Conservation (phyloP, 768 basidiomycete species). For the Tephrocybe sp. region DNA sequence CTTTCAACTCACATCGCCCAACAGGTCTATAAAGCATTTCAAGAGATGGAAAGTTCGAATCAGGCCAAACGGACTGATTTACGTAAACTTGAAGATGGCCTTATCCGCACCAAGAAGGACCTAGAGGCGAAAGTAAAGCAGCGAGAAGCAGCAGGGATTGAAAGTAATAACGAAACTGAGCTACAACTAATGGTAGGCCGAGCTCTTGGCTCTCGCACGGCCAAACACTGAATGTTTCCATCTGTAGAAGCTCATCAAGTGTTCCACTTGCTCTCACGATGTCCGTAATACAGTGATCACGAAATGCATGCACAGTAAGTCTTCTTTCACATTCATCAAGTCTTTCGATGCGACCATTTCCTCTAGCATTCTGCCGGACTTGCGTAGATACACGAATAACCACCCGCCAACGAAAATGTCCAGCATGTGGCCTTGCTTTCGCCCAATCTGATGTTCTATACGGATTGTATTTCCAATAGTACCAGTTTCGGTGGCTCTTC, state of each 20-base stretch:
- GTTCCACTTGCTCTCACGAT: slow-evolving; percentile 80
- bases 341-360: neutral
- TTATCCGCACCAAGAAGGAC: slow-evolving; percentile 48
- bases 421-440: slow-evolving; percentile 82
- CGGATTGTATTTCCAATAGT: slow-evolving; percentile 44
- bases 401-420: slow-evolving; percentile 93
- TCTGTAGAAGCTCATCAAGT: slow-evolving; percentile 80
- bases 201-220: neutral
- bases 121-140: slow-evolving; percentile 18
- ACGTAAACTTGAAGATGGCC: slow-evolving; percentile 46
- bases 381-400: slow-evolving; percentile 87
- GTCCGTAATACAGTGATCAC: slow-evolving; percentile 81
- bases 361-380: slow-evolving; percentile 76
- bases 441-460: slow-evolving; percentile 74
- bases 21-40: slow-evolving; percentile 28
- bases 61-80: slow-evolving; percentile 36
- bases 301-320: slow-evolving; percentile 92
- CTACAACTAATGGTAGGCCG: slow-evolving; percentile 48
- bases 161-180: slow-evolving; percentile 5
- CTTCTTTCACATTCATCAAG: neutral
- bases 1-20: neutral
- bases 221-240: neutral
- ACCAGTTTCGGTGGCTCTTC: slow-evolving; percentile 10
- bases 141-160: slow-evolving; percentile 3
- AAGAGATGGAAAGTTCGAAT: slow-evolving; percentile 34